phyloP scores from a whole-genome alignment of 306 rosid species.

The Pterocarpus macrocarpus region DNA sequence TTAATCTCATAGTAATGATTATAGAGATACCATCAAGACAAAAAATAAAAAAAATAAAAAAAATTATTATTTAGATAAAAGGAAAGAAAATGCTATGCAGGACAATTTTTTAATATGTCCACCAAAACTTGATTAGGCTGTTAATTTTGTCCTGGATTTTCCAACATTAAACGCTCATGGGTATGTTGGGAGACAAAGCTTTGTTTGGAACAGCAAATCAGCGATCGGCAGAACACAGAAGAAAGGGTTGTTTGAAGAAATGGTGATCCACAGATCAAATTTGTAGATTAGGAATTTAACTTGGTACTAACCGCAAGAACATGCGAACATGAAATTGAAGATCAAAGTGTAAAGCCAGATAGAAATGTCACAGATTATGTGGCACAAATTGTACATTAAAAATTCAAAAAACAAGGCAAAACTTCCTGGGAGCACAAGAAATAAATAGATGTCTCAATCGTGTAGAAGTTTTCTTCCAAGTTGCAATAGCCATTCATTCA shows the following conservation, averaged over 20 bases:
- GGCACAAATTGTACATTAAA: not conserved
- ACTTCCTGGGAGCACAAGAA: not conserved
- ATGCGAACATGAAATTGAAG: slow-evolving; percentile 15
- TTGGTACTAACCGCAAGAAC: not conserved
- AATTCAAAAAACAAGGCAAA: not conserved
- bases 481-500: slow-evolving; percentile 27
- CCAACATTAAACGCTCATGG: not conserved
- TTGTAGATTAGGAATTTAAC: not conserved
- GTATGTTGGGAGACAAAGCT: not conserved
- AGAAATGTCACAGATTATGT: not conserved
- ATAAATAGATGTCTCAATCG: slow-evolving; percentile 28
- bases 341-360: not conserved
- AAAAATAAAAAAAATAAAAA: too few relatives aligned
- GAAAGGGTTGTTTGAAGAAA: not conserved
- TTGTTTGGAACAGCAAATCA: not conserved
- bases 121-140: not conserved
- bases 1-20: too few relatives aligned
- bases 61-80: not conserved
- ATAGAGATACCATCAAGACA: too few relatives aligned
- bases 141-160: slow-evolving; percentile 2
- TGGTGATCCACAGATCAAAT: not conserved
- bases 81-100: not conserved
- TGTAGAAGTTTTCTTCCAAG: slow-evolving; percentile 12
- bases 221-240: not conserved
- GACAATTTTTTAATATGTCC: not conserved